Evolutionary conservation across 73 alveolate species (phyloP).

Genomic region (Tetrahymena borealis): DNA sequence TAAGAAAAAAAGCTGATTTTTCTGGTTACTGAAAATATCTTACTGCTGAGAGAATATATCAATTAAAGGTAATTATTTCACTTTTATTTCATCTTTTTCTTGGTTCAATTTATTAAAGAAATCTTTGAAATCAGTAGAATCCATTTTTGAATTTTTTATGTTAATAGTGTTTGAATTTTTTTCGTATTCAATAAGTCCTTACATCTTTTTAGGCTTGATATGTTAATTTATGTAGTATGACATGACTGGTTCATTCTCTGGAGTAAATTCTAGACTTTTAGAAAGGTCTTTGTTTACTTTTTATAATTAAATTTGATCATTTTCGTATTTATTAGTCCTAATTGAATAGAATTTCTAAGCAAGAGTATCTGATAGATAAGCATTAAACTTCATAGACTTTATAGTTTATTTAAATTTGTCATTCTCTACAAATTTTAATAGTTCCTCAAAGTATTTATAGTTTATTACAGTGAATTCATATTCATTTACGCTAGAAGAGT

Average conservation of each 20-base stretch:
- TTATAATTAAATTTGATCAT: not conserved
- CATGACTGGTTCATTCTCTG: not conserved
- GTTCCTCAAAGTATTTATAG: not conserved
- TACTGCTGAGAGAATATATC: too few relatives aligned
- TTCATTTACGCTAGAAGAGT: not conserved
- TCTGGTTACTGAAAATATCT: too few relatives aligned
- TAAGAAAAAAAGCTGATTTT: too few relatives aligned
- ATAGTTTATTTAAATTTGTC: not conserved
- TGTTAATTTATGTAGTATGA: not conserved
- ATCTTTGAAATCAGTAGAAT: not conserved
- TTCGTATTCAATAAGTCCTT: not conserved
- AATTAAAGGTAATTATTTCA: too few relatives aligned
- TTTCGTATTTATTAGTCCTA: not conserved
- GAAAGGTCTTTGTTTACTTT: not conserved
- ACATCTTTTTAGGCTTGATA: not conserved
- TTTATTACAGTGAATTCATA: not conserved
- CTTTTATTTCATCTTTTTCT: too few relatives aligned
- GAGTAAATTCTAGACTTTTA: not conserved
- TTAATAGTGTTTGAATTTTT: not conserved
- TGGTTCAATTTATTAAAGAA: not conserved
- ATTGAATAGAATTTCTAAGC: not conserved
- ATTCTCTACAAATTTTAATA: not conserved
- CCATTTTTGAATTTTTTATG: not conserved
- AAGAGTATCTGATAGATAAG: not conserved
- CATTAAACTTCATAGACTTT: not conserved